phyloP scores from a whole-genome alignment of 2,329 filamentous ascomycete genomes.

The Ophiostoma novo-ulmi region DNA sequence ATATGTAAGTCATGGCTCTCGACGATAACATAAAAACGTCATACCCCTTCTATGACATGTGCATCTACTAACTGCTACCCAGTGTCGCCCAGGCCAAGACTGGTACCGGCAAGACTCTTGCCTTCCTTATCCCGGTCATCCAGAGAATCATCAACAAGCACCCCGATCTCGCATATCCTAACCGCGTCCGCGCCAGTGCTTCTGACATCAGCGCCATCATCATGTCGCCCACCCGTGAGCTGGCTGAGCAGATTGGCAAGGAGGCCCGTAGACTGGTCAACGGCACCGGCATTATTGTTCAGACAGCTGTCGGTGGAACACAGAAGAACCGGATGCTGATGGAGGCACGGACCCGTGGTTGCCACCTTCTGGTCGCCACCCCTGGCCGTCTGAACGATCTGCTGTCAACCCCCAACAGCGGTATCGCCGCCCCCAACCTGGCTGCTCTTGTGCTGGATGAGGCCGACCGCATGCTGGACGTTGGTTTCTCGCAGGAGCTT shows the following conservation, averaged over 20 bases:
- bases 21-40: too few relatives aligned
- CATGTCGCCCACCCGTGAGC: conserved; percentile 73
- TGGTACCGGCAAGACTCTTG: conserved; percentile 93
- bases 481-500: conserved; percentile 70
- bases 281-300: conserved; percentile 61
- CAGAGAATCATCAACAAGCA: conserved; percentile 68
- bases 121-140: conserved; percentile 80
- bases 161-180: conserved; percentile 51
- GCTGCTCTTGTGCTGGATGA: conserved; percentile 89
- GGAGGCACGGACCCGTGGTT: conserved; percentile 67
- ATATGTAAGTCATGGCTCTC: conserved; percentile 59
- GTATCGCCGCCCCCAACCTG: conserved; percentile 70
- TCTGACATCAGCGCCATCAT: conserved; percentile 65
- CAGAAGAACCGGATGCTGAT: conserved; percentile 64
- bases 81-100: conserved; percentile 93
- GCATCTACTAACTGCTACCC: conserved; percentile 18
- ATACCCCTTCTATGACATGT: neutral
- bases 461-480: conserved; percentile 97
- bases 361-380: conserved; percentile 84
- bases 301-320: conserved; percentile 87
- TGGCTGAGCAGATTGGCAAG: conserved; percentile 72
- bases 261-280: conserved; percentile 67
- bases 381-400: conserved; percentile 84
- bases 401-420: conserved; percentile 58
- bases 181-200: conserved; percentile 37